Evolutionary conservation across 1,284 basidiomycete genomes (phyloP), one percentile per base, ranked within the genome.

Genomic region (Exsudoporus floridanus): DNA sequence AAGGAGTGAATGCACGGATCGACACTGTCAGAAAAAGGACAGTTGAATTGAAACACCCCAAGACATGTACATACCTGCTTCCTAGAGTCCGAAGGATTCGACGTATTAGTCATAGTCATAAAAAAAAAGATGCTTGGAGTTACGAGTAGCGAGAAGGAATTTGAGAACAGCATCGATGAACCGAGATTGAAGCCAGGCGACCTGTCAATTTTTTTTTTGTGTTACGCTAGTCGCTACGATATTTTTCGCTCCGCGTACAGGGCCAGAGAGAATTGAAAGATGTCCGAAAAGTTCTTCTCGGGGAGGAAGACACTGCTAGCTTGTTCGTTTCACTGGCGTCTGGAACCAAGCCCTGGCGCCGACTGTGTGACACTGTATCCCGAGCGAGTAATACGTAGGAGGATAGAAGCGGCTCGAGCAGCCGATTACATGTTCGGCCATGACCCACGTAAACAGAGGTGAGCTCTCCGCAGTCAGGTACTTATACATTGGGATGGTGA

Each of bases 361-460:
- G 28, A 30, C 21, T 41, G 27, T 53, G 33, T n/a, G n/a, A n/a
- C n/a, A n/a, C n/a, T n/a, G 33, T 45, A 34, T 5, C 21, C 25
- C 27, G 48, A 43, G 45, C 23, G 21, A 39, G 34, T 23, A 38
- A 34, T 46, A 41, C 30, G 35, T 36, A 40, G 30, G 30, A 53
- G 35, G 37, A 31, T 36, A 56, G 28, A 31, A 40, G 40, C 8
- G 38, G 27, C 21, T 8, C 36, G 34, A 30, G 28, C 45, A 63
- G 52, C 60, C 59, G 44, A 66, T 62, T 64, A 64, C 63, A 63
- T 52, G 33, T 60, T 50, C 7, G 21, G 13, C 19, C 42, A 36
- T 21, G 30, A 45, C 28, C n/a, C 50, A 60, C 59, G 61, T 61
- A 61, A 61, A 49, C 19, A 48, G 16, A 23, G 31, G 40, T 41